Evolutionary conservation across 1,284 basidiomycete species (phyloP), one percentile per base, ranked within the genome.

Genomic region (Leccinum griseonigrum): DNA sequence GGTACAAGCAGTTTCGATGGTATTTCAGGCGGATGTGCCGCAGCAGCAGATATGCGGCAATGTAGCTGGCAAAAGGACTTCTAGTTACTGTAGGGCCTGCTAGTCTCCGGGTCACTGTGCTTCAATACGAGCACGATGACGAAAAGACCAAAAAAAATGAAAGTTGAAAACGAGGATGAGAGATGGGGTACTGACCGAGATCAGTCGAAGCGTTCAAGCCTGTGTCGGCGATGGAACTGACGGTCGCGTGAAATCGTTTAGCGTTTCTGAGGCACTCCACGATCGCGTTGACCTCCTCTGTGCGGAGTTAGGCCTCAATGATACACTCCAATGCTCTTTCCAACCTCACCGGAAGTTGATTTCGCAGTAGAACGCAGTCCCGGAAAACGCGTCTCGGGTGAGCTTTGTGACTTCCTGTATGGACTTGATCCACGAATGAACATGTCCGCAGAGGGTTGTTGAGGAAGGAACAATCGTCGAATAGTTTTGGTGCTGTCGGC

Each of bases 351-450:
- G 11, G 43, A 46, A 18, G 3, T 18, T 98, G 80, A 99, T 94
- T 75, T 99, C 97, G 22, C 22, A 22, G 22, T 71, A 99, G 97
- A 1, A 96, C 1, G 97, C 96, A 0, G 95, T 98, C 1, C 97
- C 97, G 2, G 92, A 94, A 1, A 90, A 84, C n/a, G 98, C 96
- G 69, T 98, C 95, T 34, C 97, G 84, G 2, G 86, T 87, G 16
- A 99, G 85, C 73, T 97, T 97, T 16, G 97, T 98, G 61, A 99
- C 95, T 0, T 92, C 88, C 76, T 98, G 97, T 58, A 99, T 97
- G 60, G 95, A 92, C 77, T 98, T 98, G 78, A 99, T 97, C 97
- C 97, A 99, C 18, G 87, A 85, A 75, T 98, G 98, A 69, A 99
- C 97, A 67, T 98, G 93, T 13, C 86, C 85, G 71, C 98, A 97